Evolutionary conservation across 2,329 filamentous ascomycete genomes (phyloP).

Genomic region (Diplodia intermedia): DNA sequence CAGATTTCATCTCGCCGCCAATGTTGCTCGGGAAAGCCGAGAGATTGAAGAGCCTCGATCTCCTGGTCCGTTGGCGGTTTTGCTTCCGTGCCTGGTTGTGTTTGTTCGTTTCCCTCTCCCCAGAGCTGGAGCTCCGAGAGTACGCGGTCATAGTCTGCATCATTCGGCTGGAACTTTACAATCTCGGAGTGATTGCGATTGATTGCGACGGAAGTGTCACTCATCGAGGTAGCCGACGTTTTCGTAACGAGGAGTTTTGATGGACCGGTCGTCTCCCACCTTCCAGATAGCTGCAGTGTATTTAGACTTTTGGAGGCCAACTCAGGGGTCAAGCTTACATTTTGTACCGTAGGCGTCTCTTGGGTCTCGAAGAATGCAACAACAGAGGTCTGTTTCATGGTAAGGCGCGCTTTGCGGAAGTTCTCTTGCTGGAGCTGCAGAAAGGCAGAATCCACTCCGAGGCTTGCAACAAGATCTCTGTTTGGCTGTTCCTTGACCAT

Average conservation of each 20-base stretch:
- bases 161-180: background rate
- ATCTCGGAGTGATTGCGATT: constrained; percentile 8
- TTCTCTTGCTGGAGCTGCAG: background rate
- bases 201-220: background rate
- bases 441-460: background rate
- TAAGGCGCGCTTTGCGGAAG: background rate
- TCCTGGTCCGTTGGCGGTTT: background rate
- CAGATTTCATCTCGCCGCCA: background rate
- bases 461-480: background rate
- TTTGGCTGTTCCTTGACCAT: constrained; percentile 8
- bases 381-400: background rate
- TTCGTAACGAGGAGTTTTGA: background rate
- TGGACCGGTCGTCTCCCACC: background rate
- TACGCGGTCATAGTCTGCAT: background rate
- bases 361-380: constrained; percentile 2
- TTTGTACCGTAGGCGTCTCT: background rate
- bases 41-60: background rate
- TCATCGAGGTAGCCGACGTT: background rate
- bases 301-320: background rate
- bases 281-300: background rate
- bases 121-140: background rate
- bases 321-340: background rate
- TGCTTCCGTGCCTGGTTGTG: background rate
- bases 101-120: background rate
- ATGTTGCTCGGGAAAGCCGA: constrained; percentile 4